Percentiles rank a stretch among this genome's conserved stretches.
phyloP scores from a whole-genome alignment of 1,284 basidiomycete genomes.

The Thecaphora thlaspeos region DNA sequence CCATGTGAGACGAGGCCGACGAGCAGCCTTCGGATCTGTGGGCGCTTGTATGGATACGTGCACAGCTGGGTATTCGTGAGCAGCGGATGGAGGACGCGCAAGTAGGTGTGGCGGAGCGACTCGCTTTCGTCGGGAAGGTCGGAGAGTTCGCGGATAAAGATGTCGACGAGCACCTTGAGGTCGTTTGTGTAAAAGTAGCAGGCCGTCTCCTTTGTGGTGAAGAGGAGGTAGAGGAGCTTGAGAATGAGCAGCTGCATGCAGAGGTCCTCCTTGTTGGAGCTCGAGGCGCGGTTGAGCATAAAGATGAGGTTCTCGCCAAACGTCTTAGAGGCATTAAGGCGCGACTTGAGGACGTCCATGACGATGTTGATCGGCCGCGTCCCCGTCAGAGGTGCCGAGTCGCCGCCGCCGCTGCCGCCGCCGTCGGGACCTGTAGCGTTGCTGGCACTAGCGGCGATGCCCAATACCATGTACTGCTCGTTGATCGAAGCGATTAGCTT shows the following conservation, averaged over 20 bases:
- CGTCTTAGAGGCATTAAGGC: conserved; percentile 81
- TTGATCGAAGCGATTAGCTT: conserved; percentile 68
- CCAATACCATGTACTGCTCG: conserved; percentile 95
- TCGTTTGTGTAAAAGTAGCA: conserved; percentile 99
- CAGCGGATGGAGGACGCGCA: conserved; percentile 91
- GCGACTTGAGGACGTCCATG: conserved; percentile 75
- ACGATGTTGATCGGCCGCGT: conserved; percentile 68
- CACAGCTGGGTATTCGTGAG: conserved; percentile 91
- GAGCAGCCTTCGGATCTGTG: conserved; percentile 81
- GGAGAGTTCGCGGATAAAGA: conserved; percentile 86
- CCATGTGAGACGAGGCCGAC: conserved; percentile 73
- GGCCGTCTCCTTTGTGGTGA: conserved; percentile 86
- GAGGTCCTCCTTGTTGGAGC: conserved; percentile 69
- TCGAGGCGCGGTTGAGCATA: conserved; percentile 84
- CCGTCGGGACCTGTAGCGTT: conserved; percentile 11
- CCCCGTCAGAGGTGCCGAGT: conserved; percentile 9
- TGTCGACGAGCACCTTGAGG: conserved; percentile 89
- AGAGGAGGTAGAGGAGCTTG: conserved; percentile 91
- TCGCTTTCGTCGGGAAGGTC: conserved; percentile 91
- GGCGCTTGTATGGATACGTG: conserved; percentile 79
- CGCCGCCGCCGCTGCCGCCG: conserved; percentile 9
- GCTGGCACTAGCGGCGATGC: conserved; percentile 59
- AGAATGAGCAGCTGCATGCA: conserved; percentile 93
- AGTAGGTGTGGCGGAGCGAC: conserved; percentile 94
- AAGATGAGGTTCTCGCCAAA: conserved; percentile 99